phyloP scores from a whole-genome alignment of 208 protist genomes.

The Leishmania aethiopica region DNA sequence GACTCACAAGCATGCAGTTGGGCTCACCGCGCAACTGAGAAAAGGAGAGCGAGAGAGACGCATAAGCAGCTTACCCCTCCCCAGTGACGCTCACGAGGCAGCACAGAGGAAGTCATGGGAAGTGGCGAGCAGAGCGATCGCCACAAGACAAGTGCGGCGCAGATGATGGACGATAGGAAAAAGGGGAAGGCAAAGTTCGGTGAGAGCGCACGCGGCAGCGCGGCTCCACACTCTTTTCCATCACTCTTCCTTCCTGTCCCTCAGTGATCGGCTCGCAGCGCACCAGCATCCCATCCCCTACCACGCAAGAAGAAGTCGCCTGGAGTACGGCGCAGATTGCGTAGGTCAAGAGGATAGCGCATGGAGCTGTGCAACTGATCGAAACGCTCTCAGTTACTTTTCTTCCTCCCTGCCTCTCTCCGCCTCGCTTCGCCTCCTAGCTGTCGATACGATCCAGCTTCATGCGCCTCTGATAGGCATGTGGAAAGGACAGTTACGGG shows the following conservation, averaged over 20 bases:
- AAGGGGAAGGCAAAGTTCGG: not conserved
- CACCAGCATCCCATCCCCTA: not conserved
- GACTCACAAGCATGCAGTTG: not conserved
- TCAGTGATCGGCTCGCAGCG: not conserved
- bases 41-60: not conserved
- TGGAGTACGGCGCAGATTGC: not conserved
- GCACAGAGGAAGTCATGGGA: not conserved
- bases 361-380: not conserved
- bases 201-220: not conserved
- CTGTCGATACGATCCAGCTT: too few species aligned
- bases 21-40: not conserved
- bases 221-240: not conserved
- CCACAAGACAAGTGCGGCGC: too few species aligned
- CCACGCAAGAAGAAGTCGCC: not conserved
- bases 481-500: not conserved
- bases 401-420: not conserved
- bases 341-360: not conserved
- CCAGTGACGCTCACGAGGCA: not conserved
- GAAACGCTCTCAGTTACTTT: not conserved
- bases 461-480: not conserved
- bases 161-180: not conserved
- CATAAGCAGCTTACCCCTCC: not conserved
- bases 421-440: not conserved
- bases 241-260: not conserved
- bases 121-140: not conserved